Base-by-base conservation (phyloP, 2,329 filamentous ascomycete species). In the Lachnellula subtilissima region DNA sequence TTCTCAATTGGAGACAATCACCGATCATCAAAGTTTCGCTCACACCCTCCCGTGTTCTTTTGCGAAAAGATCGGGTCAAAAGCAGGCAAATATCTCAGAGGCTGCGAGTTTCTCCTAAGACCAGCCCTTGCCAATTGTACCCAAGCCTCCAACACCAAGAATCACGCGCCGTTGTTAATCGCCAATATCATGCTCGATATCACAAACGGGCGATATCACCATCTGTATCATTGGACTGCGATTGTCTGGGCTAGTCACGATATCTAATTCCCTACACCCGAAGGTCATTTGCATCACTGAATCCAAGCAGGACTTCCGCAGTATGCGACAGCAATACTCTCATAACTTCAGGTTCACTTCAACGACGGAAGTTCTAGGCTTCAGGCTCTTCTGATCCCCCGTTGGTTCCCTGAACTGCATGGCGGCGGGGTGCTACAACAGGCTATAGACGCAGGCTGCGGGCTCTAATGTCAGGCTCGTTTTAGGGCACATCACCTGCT, bases 401-500 rank as follows among this genome's bases (percentile, higher is more conserved):
- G 9, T 11, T 43, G 32, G 32, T 40, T 14, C 32, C 45, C 36
- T 14, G 36, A 54, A 25, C 36, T 32, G 19, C 35, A 23, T 35
- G 43, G 17, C 8, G 35, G 43, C 11, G 42, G 35, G 32, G 43
- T 28, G 5, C 37, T 58, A 52, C 40, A 46, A 55, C 48, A 55
- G 49, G 49, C 52, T 55, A 52, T 48, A 23, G 52, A 52, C 35
- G 56, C 56, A 52, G 17, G 15, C 42, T 37, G 48, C 52, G 56
- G 56, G 15, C 56, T 49, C 52, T 55, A 55, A 55, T 23, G 43
- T 53, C 35, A n/a, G 45, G 14, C 28, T 48, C 46, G 37, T 36
- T 19, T 52, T 55, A 52, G 52, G 56, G 56, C 52, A 48, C 25
- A 52, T 52, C 40, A 45, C 7, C 39, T 25, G 25, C 40, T n/a